Evolutionary conservation across 2,329 filamentous ascomycete genomes (phyloP).

Genomic region (Sordariomycetes sp.): DNA sequence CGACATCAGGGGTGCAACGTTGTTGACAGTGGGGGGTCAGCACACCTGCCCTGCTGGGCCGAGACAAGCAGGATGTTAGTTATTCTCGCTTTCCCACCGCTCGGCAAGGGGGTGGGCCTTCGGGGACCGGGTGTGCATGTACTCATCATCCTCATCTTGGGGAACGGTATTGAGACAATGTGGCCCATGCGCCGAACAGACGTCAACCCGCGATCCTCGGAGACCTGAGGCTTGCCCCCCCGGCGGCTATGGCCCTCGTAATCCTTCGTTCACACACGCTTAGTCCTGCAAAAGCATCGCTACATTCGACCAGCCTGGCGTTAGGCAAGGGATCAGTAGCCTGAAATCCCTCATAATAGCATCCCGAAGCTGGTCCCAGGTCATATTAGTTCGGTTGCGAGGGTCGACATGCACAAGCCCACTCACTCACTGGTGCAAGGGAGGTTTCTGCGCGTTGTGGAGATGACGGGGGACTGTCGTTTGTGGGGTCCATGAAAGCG

Average conservation of each 20-base stretch:
- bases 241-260: neutral
- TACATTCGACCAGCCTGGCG: too few relatives aligned
- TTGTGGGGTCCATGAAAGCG: neutral
- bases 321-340: too few relatives aligned
- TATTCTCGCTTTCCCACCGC: neutral
- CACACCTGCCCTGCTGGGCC: neutral
- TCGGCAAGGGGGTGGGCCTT: neutral
- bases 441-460: neutral
- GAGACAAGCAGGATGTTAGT: neutral
- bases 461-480: neutral
- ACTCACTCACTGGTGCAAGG: neutral
- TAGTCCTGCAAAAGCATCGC: neutral
- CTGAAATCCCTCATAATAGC: too few relatives aligned
- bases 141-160: neutral
- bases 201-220: too few relatives aligned
- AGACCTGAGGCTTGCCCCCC: too few relatives aligned
- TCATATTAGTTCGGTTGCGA: too few relatives aligned
- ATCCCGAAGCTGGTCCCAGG: too few relatives aligned
- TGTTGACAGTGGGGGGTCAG: neutral
- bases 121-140: neutral
- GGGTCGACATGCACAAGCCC: neutral
- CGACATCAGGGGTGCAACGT: neutral
- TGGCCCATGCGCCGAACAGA: neutral
- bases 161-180: neutral
- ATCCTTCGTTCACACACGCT: neutral